Percentiles rank a stretch among this genome's conserved stretches.
Evolutionary conservation across 106 monocot genomes (phyloP).

Genomic region (Allium sativum): DNA sequence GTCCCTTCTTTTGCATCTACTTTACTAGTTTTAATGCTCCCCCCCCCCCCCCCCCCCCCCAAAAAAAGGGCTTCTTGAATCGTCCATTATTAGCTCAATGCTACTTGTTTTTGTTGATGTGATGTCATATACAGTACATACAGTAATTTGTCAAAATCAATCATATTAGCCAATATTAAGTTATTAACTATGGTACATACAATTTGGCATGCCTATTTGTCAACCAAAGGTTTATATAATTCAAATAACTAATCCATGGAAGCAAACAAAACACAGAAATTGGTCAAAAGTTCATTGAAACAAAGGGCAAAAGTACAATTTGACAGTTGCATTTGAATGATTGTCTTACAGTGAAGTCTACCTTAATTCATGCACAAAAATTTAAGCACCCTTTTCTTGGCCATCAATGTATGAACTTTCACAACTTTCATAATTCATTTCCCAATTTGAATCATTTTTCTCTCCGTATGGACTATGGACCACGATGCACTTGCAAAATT

Average conservation of each 20-base stretch:
- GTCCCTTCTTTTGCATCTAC: neutral
- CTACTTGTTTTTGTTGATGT: conserved; percentile 6
- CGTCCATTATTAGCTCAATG: conserved; percentile 6
- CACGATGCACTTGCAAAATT: conserved; percentile 9
- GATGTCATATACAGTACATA: neutral
- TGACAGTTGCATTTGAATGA: neutral
- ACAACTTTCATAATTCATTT: neutral
- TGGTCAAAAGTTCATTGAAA: conserved; percentile 1
- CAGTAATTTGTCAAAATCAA: conserved; percentile 6
- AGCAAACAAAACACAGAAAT: neutral
- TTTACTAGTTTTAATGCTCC: neutral
- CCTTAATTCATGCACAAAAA: conserved; percentile 2
- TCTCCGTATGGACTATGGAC: conserved; percentile 16
- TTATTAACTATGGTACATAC: neutral
- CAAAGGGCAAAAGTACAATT: conserved; percentile 5
- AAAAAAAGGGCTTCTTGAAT: neutral
- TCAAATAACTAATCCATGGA: neutral
- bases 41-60: too few relatives aligned
- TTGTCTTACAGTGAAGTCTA: neutral
- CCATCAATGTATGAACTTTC: conserved; percentile 6
- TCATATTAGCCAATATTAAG: conserved; percentile 4
- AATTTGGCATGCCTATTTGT: neutral
- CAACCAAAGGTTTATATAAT: too few relatives aligned
- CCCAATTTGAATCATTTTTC: conserved; percentile 2
- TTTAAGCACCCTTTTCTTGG: conserved; percentile 5